Evolutionary conservation across 805 yeast genomes (phyloP), one percentile per base, ranked within the genome.

Genomic region (Candida wancherniae): DNA sequence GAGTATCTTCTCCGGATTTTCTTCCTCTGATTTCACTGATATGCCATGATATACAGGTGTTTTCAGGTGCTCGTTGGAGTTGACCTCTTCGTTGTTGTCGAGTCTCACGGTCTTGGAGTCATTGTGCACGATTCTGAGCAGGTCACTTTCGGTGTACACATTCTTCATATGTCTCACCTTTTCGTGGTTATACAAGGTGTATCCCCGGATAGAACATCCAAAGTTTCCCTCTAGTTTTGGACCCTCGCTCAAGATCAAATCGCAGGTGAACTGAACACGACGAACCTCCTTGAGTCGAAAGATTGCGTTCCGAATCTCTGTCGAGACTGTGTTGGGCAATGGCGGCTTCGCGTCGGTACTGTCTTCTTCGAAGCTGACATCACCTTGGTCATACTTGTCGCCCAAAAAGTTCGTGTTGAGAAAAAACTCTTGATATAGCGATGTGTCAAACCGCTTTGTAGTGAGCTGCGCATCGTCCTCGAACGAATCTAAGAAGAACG

Each of bases 131-230:
- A 73, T 63, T 42, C 67, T 63, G 29, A 75, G 61, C 6, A 55
- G 51, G 15, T 75, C 80, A 2, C 69, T 73, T 28, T 69, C 68
- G 24, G 71, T 75, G 50, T 72, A 76, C 4, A 83, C 71, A 25
- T 64, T 63, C 22, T 67, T 67, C 9, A 73, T 61, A n/a, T 70
- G 57, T 12, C 69, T 63, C 0, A 75, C 47, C 24, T 63, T 69
- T 36, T 78, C 80, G 31, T 73, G 75, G 6, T 67, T 63, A 38
- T 70, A 72, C n/a, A 83, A 64, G 0, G 80, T 58, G 47, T 76
- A 83, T 0, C 95, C 97, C 42, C 73, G 74, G 1, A 88, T 67
- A 0, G 86, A 81, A 28, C 90, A 70, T 0, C 67, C 63, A 12
- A 88, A 34, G 3, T 37, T 37, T 5, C 67, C 67, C 10, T 57